phyloP scores from a whole-genome alignment of 2,329 filamentous ascomycete genomes.

The Blumeria hordei region DNA sequence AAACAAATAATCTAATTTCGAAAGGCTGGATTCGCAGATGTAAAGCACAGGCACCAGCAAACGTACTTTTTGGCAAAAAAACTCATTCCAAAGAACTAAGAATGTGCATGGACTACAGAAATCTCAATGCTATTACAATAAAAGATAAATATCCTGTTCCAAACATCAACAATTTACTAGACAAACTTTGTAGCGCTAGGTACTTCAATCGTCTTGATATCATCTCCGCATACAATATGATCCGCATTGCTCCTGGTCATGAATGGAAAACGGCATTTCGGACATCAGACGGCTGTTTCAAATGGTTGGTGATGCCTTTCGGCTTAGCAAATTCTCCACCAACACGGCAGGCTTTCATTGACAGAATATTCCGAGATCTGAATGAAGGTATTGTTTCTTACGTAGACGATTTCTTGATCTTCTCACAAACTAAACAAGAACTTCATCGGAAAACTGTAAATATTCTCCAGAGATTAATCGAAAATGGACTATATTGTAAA shows the following conservation, averaged over 20 bases:
- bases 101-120: neutral
- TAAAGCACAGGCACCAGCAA: no score
- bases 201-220: neutral
- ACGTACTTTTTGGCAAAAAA: neutral
- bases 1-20: no score
- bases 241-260: no score
- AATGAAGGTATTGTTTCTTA: neutral
- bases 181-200: neutral
- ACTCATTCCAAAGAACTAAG: neutral
- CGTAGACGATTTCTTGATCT: neutral
- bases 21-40: no score
- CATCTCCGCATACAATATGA: no score
- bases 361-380: neutral
- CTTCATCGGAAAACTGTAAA: neutral
- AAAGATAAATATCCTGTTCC: constrained; percentile 1
- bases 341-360: no score
- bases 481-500: neutral
- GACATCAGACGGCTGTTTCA: no score
- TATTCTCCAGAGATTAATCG: neutral
- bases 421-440: neutral
- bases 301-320: no score
- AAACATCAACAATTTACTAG: neutral
- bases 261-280: no score
- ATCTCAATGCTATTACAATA: neutral
- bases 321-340: no score